phyloP scores from a whole-genome alignment of 2,329 filamentous ascomycete species.

The Blumeriella jaapii region DNA sequence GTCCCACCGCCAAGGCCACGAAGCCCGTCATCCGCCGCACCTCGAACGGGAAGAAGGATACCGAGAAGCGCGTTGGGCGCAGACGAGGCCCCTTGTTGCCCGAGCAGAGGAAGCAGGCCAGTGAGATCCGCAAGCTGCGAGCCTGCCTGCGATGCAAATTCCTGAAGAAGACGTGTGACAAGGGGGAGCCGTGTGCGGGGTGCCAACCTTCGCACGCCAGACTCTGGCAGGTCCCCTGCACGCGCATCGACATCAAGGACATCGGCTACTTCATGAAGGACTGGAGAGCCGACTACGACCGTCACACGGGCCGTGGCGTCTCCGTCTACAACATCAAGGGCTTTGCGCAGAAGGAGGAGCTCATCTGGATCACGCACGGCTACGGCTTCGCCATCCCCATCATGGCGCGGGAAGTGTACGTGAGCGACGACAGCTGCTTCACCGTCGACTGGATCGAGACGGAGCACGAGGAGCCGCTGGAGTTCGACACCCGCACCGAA shows the following conservation, averaged over 20 bases:
- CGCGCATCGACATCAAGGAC: conserved; percentile 96
- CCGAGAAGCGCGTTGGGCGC: conserved; percentile 87
- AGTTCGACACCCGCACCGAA: conserved; percentile 80
- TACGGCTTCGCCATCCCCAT: conserved; percentile 90
- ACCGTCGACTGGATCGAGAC: conserved; percentile 89
- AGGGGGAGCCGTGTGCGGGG: conserved; percentile 88
- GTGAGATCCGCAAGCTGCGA: conserved; percentile 89
- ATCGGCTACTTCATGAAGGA: conserved; percentile 99
- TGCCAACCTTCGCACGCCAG: conserved; percentile 93
- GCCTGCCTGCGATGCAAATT: conserved; percentile 96
- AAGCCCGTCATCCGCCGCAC: conserved; percentile 75
- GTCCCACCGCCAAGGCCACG: conserved; percentile 54
- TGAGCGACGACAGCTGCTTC: conserved; percentile 86
- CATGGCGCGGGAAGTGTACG: conserved; percentile 86
- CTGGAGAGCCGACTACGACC: conserved; percentile 94
- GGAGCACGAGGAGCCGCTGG: conserved; percentile 59
- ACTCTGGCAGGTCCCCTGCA: conserved; percentile 95
- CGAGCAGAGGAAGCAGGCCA: conserved; percentile 91
- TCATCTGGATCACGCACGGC: conserved; percentile 90
- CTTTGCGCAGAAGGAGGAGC: conserved; percentile 51
- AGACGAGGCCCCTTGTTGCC: conserved; percentile 81
- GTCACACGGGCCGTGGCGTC: conserved; percentile 75
- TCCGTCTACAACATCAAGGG: conserved; percentile 94
- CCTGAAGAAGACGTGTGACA: conserved; percentile 98
- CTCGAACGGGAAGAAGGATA: conserved; percentile 64